Percentiles rank a stretch among this genome's conserved stretches.
Conservation (phyloP, 2,329 filamentous ascomycete species). For the Arthrobotrys sphaeroides region DNA sequence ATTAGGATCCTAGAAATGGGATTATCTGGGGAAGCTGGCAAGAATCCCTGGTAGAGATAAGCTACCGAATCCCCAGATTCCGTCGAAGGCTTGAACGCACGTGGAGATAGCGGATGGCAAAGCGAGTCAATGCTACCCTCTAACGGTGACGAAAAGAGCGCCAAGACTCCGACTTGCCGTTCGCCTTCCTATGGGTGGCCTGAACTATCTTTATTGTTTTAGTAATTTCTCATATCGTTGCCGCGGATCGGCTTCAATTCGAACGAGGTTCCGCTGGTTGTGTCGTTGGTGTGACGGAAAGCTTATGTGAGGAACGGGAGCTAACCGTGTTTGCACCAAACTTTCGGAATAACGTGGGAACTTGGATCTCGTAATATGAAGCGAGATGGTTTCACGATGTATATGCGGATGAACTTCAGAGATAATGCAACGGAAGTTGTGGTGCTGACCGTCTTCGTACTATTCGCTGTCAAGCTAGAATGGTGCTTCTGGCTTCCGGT, state of each 20-base stretch:
- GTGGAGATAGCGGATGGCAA: slow-evolving; percentile 13
- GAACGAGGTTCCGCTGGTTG: neutral
- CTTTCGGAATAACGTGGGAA: slow-evolving; percentile 18
- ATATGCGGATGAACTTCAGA: neutral
- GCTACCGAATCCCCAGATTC: slow-evolving; percentile 31
- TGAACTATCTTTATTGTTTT: neutral
- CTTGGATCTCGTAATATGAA: slow-evolving; percentile 5
- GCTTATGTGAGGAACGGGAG: neutral
- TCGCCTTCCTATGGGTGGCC: neutral
- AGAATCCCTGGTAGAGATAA: slow-evolving; percentile 7
- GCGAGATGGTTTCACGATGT: neutral
- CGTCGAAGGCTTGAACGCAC: neutral
- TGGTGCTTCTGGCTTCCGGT: neutral
- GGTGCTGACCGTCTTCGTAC: neutral
- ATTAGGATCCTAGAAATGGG: neutral
- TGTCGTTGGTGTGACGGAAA: neutral
- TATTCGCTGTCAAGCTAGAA: too few species aligned
- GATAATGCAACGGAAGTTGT: neutral
- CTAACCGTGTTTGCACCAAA: slow-evolving; percentile 3
- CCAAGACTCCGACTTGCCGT: slow-evolving; percentile 42
- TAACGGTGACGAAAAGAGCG: neutral
- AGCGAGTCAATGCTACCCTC: neutral
- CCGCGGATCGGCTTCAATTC: neutral
- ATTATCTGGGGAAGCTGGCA: slow-evolving; percentile 10
- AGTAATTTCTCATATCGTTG: neutral